phyloP scores from a whole-genome alignment of 345 rosid genomes.

The Balakata baccata region DNA sequence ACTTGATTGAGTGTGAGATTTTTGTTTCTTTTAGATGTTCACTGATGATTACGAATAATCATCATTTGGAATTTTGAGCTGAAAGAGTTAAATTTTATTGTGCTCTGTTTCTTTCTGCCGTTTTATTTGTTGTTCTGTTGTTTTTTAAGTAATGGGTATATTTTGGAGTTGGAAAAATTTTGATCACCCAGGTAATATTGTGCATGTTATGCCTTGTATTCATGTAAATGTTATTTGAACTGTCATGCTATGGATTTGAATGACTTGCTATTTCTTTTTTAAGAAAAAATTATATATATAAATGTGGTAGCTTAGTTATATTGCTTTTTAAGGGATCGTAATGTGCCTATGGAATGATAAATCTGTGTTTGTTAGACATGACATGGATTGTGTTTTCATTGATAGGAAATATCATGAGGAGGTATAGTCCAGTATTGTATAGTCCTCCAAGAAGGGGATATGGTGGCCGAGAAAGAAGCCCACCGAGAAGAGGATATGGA shows the following conservation, averaged over 20 bases:
- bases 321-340: no score
- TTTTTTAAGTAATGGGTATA: no score
- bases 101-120: not conserved
- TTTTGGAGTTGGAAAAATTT: not conserved
- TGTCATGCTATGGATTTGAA: not conserved
- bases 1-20: not conserved
- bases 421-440: constrained; percentile 74
- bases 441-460: constrained; percentile 95
- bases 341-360: no score
- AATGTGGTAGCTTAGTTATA: no score
- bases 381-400: not conserved
- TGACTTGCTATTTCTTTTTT: not conserved
- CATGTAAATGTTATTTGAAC: not conserved
- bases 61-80: not conserved
- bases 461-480: constrained; percentile 72
- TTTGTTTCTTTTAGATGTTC: not conserved
- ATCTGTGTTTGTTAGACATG: not conserved
- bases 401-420: constrained; percentile 54
- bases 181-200: not conserved
- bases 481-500: constrained; percentile 62
- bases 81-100: not conserved
- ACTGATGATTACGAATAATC: no score
- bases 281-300: no score
- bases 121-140: no score
- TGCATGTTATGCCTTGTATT: not conserved